Base-by-base conservation (phyloP, 805 yeast species). In the Saccharomycopsis microspora region DNA sequence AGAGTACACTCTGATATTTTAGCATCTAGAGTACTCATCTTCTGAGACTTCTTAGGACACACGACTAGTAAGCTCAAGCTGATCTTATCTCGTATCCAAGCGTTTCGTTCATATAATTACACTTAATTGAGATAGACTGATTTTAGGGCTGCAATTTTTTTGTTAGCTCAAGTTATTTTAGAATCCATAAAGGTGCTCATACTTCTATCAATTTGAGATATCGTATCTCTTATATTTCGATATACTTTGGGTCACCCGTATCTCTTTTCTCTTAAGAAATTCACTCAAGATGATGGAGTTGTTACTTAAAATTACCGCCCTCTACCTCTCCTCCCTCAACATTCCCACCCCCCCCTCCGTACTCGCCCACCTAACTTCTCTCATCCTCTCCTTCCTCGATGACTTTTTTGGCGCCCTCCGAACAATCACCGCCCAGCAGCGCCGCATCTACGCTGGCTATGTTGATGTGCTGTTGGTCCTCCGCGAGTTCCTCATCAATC, bases 391-490 rank as follows among this genome's bases (percentile, higher is more conserved):
- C 39, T 46, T 43, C 35, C 5, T 51, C 11, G 39, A 51, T 36
- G 53, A 51, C 10, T 43, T 51, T 5, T 38, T 48, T 31, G 5
- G n/a, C 8, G 41, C 45, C 7, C 39, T 51, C 19, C 33, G 44
- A 33, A 11, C 28, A 32, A 27, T 51, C 11, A 51, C 42, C 39
- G 39, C 37, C 29, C 53, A 51, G 32, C 53, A 51, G 35, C 30
- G 54, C 41, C 40, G 54, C 34, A 11, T 47, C 5, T 46, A 48
- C 35, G 52, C 54, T 4, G 50, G 50, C 4, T 51, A 49, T 10
- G n/a, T 51, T 7, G 54, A 51, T 42, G 28, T 49, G 5, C 27
- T 32, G n/a, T 38, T 51, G 28, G 28, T 44, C 10, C n/a, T 51
- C 9, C 48, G 44, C 33, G 29, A 40, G 29, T 51, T 45, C 30